Base-by-base conservation (phyloP, 192 early-diverging fungal species). In the Powellomyces hirtus region DNA sequence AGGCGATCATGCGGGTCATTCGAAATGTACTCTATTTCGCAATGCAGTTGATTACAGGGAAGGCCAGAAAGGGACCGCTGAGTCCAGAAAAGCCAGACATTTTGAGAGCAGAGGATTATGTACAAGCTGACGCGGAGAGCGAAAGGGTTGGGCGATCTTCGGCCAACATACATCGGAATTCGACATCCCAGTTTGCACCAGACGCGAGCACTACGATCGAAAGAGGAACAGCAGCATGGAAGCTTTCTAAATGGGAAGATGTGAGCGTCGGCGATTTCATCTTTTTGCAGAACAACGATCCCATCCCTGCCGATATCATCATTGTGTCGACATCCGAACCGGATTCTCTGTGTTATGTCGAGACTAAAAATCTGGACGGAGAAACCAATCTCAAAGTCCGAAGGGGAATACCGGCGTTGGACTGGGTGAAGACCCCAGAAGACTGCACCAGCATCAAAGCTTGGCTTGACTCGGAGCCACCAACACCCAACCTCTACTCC, bases 321-420 rank as follows among this genome's bases (percentile, higher is more conserved):
- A 81, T 96, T 38, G 68, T 96, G 31, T 83, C 92, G 1, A 90
- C 93, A 2, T 88, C 88, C 5, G 90, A 92, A 42, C 83, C 84
- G 4, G 90, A 93, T 44, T 83, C 82, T 14, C 70, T 85, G 11
- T 94, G 92, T 69, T 96, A 89, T 72, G 84, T 95, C 20, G 96
- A 97, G 75, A 98, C 96, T 5, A 95, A 93, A 71, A 94, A 96
- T 73, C 72, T 98, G 53, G 96, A 98, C 64, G 96, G 96, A 10
- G 96, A 98, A 75, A 98, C 96, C n/a, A 98, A 98, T 69, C 75
- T 98, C 5, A 98, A 98, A 78, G 83, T 92, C 35, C 88, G 91
- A 20, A 62, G 82, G 4, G 80, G 88, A 13, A 37, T 96, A 2
- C 66, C 78, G 10, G 89, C 92, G 38, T 86, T 90, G 13, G 71